Conservation (phyloP, 371 early-diverging fungal genomes). For the Blakeslea trispora region DNA sequence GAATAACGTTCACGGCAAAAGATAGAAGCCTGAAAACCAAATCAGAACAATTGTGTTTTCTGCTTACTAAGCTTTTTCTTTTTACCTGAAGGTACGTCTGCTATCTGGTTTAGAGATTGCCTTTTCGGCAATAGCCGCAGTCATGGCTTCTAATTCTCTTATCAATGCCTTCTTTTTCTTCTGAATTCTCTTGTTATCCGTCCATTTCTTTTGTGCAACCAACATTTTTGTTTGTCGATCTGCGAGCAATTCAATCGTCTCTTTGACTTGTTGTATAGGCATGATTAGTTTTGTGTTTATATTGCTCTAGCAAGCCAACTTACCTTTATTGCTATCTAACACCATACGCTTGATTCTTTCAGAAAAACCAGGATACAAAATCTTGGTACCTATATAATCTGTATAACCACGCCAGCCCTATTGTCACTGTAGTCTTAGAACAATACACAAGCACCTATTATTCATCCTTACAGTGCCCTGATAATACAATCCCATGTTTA, state of each 20-base stretch:
- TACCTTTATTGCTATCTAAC: constrained; percentile 54
- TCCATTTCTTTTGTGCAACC: constrained; percentile 32
- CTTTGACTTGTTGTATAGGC: constrained; percentile 32
- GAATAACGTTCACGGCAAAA: constrained; percentile 72
- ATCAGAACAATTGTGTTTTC: too few species aligned
- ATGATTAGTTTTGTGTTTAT: too few species aligned
- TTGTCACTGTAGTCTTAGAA: constrained; percentile 4
- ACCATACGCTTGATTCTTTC: constrained; percentile 61
- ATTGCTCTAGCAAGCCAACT: neutral
- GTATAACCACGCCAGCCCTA: constrained; percentile 84
- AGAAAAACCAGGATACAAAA: constrained; percentile 71
- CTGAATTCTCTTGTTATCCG: constrained; percentile 17
- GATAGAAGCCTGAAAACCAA: constrained; percentile 58
- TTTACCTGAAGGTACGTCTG: constrained; percentile 61
- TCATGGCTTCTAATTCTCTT: constrained; percentile 56
- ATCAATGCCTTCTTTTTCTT: constrained; percentile 45
- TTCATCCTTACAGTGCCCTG: constrained; percentile 62
- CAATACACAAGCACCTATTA: neutral
- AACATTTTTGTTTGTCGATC: constrained; percentile 47
- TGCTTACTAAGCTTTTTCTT: constrained; percentile 5
- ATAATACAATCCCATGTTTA: constrained; percentile 70
- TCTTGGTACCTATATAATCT: constrained; percentile 74
- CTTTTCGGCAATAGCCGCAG: constrained; percentile 65
- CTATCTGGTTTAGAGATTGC: constrained; percentile 72
- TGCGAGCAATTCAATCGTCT: constrained; percentile 46